These are phyloP conservation scores for Aspergillus sparsus DNA, from an alignment of 495 filamentous ascomycete species.

Conservation along the genomic window DNA sequence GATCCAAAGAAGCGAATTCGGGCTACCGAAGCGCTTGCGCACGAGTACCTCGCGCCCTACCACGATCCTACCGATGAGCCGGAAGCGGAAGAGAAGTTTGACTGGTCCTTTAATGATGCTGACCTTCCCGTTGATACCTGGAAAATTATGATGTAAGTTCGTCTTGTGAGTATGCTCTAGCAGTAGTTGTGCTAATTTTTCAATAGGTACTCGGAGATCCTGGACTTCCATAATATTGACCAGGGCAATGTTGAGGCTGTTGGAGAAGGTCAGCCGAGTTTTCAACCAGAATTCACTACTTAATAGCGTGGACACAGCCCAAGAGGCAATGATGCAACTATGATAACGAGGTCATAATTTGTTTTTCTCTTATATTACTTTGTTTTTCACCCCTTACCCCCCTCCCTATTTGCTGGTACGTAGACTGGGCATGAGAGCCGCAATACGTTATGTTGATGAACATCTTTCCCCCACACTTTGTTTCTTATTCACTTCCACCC, in stretches of 20 bases:
- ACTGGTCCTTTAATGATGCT: constrained; percentile 99
- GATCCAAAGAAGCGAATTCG: constrained; percentile 90
- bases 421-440: constrained; percentile 26
- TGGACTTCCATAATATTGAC: constrained; percentile 97
- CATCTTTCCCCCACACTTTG: constrained; percentile 8
- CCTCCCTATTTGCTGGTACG: constrained; percentile 16
- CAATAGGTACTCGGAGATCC: constrained; percentile 94
- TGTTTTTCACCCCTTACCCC: constrained; percentile 1
- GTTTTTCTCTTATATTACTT: constrained; percentile 8
- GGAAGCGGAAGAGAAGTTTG: constrained; percentile 94
- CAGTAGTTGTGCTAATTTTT: constrained; percentile 22
- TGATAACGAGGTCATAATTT: constrained; percentile 25
- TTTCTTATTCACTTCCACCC: background rate
- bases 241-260: constrained; percentile 45
- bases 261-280: constrained; percentile 37
- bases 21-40: constrained; percentile 78
- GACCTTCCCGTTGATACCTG: constrained; percentile 98
- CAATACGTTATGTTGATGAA: constrained; percentile 20
- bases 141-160: constrained; percentile 97
- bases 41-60: constrained; percentile 94
- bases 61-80: constrained; percentile 97
- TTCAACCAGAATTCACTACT: constrained; percentile 28
- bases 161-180: background rate
- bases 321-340: constrained; percentile 18
- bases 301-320: constrained; percentile 18